Percentiles rank a stretch among this genome's conserved stretches.
These are phyloP conservation scores for Ustanciosporium gigantosporum DNA, from an alignment of 1,284 basidiomycete genomes.

Conservation along the genomic window DNA sequence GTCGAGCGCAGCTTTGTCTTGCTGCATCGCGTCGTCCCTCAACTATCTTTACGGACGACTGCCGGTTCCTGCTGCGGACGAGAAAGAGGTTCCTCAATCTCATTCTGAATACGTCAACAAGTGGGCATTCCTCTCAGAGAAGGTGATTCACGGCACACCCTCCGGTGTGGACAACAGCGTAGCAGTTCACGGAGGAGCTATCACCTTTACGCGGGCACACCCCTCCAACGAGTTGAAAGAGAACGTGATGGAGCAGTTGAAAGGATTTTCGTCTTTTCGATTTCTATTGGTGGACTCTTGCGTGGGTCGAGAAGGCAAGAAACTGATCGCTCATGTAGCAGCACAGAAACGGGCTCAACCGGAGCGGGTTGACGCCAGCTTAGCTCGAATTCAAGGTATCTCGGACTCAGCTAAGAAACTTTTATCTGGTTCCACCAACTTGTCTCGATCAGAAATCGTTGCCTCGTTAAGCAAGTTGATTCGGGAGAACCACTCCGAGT, in stretches of 20 bases:
- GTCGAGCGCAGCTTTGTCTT: constrained; percentile 92
- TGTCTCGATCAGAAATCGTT: constrained; percentile 17
- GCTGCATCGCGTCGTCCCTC: constrained; percentile 79
- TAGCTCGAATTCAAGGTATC: constrained; percentile 38
- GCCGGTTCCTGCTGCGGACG: constrained; percentile 62
- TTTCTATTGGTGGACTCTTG: constrained; percentile 92
- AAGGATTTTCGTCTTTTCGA: constrained; percentile 69
- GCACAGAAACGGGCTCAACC: constrained; percentile 72
- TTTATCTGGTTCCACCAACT: constrained; percentile 21
- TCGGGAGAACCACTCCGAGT: constrained; percentile 82
- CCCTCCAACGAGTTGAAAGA: constrained; percentile 68
- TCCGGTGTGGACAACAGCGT: constrained; percentile 98
- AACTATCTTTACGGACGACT: constrained; percentile 67
- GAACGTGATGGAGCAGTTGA: constrained; percentile 77
- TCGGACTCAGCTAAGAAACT: constrained; percentile 43
- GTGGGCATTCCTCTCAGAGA: constrained; percentile 94
- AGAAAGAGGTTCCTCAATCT: constrained; percentile 40
- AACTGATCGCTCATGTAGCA: constrained; percentile 84
- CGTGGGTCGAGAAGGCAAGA: constrained; percentile 90
- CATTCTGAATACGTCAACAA: constrained; percentile 78
- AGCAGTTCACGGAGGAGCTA: constrained; percentile 86
- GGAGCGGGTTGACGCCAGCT: constrained; percentile 37
- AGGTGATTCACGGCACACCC: constrained; percentile 95
- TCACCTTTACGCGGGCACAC: constrained; percentile 83
- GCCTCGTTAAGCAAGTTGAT: constrained; percentile 64